These are phyloP conservation scores for Fusarium sp. DNA, from an alignment of 2,329 filamentous ascomycete species.

Conservation along the genomic window DNA sequence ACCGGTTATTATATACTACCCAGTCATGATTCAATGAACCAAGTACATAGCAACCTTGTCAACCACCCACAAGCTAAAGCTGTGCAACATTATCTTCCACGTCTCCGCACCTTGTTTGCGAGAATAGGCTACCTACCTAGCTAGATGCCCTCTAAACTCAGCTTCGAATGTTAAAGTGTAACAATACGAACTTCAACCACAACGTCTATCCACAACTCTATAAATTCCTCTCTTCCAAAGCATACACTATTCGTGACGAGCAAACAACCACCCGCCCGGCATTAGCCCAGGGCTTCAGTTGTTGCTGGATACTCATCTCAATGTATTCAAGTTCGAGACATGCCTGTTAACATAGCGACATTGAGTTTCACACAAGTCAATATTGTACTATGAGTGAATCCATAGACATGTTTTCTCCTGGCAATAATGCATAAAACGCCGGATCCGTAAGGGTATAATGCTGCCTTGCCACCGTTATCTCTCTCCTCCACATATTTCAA, in stretches of 20 bases:
- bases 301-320: neutral
- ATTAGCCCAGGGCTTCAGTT: neutral
- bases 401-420: neutral
- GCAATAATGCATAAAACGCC: constrained; percentile 15
- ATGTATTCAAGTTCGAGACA: neutral
- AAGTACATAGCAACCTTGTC: neutral
- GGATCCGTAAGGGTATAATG: constrained; percentile 30
- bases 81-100: neutral
- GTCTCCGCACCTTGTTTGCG: neutral
- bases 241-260: neutral
- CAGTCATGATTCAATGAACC: neutral
- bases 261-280: neutral
- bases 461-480: constrained; percentile 4
- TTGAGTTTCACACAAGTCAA: neutral
- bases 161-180: neutral
- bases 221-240: neutral
- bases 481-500: neutral
- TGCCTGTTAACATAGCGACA: neutral
- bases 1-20: neutral
- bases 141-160: no score
- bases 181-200: neutral
- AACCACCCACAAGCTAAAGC: neutral
- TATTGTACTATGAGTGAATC: neutral
- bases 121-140: neutral
- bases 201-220: neutral